Evolutionary conservation across 148 eudicot species (phyloP), one percentile per base, ranked within the genome.

Genomic region (Persicaria maculosa): DNA sequence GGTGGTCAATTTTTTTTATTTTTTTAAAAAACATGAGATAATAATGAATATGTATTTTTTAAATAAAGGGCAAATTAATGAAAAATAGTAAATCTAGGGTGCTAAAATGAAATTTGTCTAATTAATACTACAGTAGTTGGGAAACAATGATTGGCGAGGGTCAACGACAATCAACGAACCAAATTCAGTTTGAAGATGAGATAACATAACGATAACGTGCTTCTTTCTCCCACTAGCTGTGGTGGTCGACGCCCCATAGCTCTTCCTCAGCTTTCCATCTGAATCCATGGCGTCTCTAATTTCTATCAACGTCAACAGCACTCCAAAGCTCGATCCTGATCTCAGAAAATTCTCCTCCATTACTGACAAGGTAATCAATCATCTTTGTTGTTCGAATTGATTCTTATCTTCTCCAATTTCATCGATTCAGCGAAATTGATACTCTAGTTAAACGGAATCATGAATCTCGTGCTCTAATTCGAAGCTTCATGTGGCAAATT

Each of bases 251-350:
- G 17, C 54, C 73, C 11, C 73, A 19, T 9, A 68, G 53, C 73
- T 22, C n/a, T 52, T 52, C 57, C 57, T 4, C 7, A 71, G 54
- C 36, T 45, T 44, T 31, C 17, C 6, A 47, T 46, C 52, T 9
- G 68, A 17, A 3, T 83, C 62, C 77, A 89, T 89, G 91, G 93
- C 88, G 62, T 89, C 93, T 55, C 57, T 89, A 55, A 86, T 88
- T 78, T 84, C 89, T 15, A 81, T 86, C 74, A 79, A 81, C 68
- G 77, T 80, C 57, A 80, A 80, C 77, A 82, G 80, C 85, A 84
- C 89, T 45, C 85, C 83, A 67, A 89, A 83, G 79, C 91, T 87
- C 72, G 91, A 89, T 54, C 77, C 83, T 20, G 89, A 89, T 7
- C 36, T 85, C 74, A 81, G 76, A 72, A 87, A 78, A 62, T 61